A percentile compares a stretch with the other conserved stretches of the same genome.
Conservation (phyloP, 441 rosid species). For the Melastoma candidum region DNA sequence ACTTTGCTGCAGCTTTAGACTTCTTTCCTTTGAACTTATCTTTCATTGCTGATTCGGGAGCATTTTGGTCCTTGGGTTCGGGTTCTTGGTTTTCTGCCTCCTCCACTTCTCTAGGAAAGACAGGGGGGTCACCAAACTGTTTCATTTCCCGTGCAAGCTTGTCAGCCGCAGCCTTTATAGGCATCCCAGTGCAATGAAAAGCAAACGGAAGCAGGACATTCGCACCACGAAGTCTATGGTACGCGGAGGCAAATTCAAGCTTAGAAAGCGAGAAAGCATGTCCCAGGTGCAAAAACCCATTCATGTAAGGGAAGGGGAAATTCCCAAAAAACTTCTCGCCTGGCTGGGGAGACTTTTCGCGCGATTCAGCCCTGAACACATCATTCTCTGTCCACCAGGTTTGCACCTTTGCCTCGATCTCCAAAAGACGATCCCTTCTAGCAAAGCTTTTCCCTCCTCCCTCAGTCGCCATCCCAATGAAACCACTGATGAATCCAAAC, state of each 20-base stretch:
- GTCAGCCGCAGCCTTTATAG: constrained; percentile 92
- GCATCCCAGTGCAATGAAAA: constrained; percentile 94
- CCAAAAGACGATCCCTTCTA: constrained; percentile 65
- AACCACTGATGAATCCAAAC: constrained; percentile 13
- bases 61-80: constrained; percentile 25
- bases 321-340: constrained; percentile 86
- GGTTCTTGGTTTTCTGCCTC: constrained; percentile 16
- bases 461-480: constrained; percentile 56
- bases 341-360: constrained; percentile 33
- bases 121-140: constrained; percentile 71
- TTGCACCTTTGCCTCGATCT: constrained; percentile 44
- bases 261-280: constrained; percentile 85
- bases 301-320: constrained; percentile 91
- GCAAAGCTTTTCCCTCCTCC: constrained; percentile 50
- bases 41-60: constrained; percentile 18
- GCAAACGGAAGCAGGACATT: constrained; percentile 82
- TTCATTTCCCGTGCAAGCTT: constrained; percentile 72
- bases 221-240: constrained; percentile 68
- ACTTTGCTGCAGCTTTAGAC: constrained; percentile 70
- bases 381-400: constrained; percentile 71
- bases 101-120: constrained; percentile 35
- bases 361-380: constrained; percentile 57
- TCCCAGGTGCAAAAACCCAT: constrained; percentile 79
- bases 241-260: constrained; percentile 81
- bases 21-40: constrained; percentile 75